phyloP scores from a whole-genome alignment of 2,329 filamentous ascomycete genomes.

The Fonsecaea multimorphosa region DNA sequence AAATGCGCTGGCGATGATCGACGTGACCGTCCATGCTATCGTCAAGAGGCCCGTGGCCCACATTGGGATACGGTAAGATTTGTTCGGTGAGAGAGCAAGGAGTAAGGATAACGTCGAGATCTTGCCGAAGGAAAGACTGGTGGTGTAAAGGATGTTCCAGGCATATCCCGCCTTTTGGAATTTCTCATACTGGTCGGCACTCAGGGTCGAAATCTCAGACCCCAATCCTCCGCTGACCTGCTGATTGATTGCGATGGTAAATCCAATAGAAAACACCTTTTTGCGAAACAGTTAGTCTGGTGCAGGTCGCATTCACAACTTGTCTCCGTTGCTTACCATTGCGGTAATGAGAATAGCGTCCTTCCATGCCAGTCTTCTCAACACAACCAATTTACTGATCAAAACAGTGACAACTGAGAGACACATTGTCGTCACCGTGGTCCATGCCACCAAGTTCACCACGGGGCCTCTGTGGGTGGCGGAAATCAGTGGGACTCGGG shows the following conservation, averaged over 20 bases:
- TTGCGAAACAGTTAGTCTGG: not conserved
- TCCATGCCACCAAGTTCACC: slow-evolving; percentile 30
- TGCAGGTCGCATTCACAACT: not conserved
- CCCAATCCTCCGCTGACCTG: slow-evolving; percentile 38
- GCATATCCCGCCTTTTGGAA: slow-evolving; percentile 37
- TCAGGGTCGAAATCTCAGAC: slow-evolving; percentile 21
- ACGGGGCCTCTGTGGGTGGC: slow-evolving; percentile 25
- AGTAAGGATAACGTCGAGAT: slow-evolving; percentile 24
- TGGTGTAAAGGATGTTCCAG: slow-evolving; percentile 37
- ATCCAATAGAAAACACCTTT: slow-evolving; percentile 23
- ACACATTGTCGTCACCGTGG: slow-evolving; percentile 27
- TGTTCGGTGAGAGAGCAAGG: slow-evolving; percentile 25
- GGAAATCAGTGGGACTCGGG: slow-evolving; percentile 21
- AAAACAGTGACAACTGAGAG: slow-evolving; percentile 34
- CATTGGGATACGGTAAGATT: slow-evolving; percentile 27
- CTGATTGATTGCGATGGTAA: slow-evolving; percentile 37
- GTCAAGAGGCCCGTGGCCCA: slow-evolving; percentile 28
- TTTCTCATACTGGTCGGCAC: slow-evolving; percentile 12
- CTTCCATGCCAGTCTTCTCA: slow-evolving; percentile 33
- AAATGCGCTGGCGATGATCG: slow-evolving; percentile 35
- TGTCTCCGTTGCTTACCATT: slow-evolving; percentile 26
- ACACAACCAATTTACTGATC: slow-evolving; percentile 36
- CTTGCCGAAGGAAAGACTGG: slow-evolving; percentile 24
- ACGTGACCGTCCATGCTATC: slow-evolving; percentile 32
- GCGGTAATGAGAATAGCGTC: slow-evolving; percentile 35